These are phyloP conservation scores for Collybia nuda DNA, from an alignment of 768 basidiomycete genomes.

Conservation along the genomic window DNA sequence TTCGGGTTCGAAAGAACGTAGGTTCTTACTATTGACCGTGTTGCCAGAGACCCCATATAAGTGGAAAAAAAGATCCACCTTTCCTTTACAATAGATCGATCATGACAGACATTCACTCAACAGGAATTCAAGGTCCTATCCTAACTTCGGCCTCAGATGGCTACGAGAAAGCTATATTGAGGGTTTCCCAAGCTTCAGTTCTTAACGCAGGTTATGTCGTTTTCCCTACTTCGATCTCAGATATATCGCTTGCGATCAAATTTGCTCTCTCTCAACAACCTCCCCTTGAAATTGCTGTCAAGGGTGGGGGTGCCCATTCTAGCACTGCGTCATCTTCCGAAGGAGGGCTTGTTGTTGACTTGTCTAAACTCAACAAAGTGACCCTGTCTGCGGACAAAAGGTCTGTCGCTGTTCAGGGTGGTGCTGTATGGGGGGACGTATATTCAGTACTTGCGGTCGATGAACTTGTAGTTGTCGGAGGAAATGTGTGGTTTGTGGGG, in stretches of 20 bases:
- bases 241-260: slow-evolving; percentile 4
- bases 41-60: no score
- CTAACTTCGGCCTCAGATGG: not conserved
- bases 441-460: slow-evolving; percentile 8
- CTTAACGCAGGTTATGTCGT: slow-evolving; percentile 5
- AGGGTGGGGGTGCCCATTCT: slow-evolving; percentile 12
- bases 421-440: slow-evolving; percentile 16
- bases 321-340: slow-evolving; percentile 10
- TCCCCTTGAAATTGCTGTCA: slow-evolving; percentile 14
- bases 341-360: slow-evolving; percentile 16
- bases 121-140: no score
- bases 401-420: slow-evolving; percentile 11
- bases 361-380: slow-evolving; percentile 5
- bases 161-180: not conserved
- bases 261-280: slow-evolving; percentile 10
- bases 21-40: no score
- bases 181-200: slow-evolving; percentile 1
- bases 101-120: no score
- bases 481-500: slow-evolving; percentile 10
- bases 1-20: no score
- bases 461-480: slow-evolving; percentile 13
- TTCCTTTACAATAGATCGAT: no score
- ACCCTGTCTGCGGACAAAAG: slow-evolving; percentile 7
- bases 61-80: no score
- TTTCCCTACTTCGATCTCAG: not conserved